Percentiles rank a stretch among this genome's conserved stretches.
Evolutionary conservation across 2,329 filamentous ascomycete species (phyloP).

Genomic region (Diaporthe batatas): DNA sequence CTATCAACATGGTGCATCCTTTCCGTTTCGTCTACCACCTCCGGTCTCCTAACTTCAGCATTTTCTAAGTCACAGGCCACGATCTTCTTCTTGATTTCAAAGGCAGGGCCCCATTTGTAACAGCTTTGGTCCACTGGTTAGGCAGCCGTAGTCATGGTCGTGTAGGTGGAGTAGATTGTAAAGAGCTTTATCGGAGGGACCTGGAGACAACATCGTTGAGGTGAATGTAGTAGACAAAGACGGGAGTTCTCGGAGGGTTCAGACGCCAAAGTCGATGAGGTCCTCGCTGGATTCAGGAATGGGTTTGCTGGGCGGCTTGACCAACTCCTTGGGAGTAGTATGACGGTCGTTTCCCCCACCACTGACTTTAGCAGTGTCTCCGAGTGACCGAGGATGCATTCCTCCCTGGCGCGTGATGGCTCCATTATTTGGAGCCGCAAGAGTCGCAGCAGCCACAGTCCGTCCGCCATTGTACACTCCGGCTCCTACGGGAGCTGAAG

Average conservation of each 20-base stretch:
- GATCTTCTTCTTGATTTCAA: neutral
- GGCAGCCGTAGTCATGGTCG: neutral
- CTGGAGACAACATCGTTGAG: no score
- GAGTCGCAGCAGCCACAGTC: neutral
- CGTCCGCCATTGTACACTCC: neutral
- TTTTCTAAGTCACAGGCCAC: neutral
- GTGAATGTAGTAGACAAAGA: neutral
- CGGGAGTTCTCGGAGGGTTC: neutral
- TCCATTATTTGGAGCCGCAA: neutral
- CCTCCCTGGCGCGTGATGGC: neutral
- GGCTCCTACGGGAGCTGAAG: neutral
- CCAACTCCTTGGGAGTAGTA: neutral
- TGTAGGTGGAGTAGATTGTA: no score
- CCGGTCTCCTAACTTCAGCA: neutral
- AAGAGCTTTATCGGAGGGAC: no score
- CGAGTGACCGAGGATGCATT: neutral
- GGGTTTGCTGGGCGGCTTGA: neutral
- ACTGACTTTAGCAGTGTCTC: neutral
- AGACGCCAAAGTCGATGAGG: conserved; percentile 21
- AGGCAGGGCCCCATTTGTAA: neutral
- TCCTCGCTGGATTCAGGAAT: conserved; percentile 13
- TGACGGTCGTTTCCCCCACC: neutral
- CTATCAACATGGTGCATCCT: neutral
- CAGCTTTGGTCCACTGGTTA: neutral
- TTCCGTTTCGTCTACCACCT: neutral